These are phyloP conservation scores for Ustilago lituana DNA, from an alignment of 1,284 basidiomycete species.

Conservation along the genomic window DNA sequence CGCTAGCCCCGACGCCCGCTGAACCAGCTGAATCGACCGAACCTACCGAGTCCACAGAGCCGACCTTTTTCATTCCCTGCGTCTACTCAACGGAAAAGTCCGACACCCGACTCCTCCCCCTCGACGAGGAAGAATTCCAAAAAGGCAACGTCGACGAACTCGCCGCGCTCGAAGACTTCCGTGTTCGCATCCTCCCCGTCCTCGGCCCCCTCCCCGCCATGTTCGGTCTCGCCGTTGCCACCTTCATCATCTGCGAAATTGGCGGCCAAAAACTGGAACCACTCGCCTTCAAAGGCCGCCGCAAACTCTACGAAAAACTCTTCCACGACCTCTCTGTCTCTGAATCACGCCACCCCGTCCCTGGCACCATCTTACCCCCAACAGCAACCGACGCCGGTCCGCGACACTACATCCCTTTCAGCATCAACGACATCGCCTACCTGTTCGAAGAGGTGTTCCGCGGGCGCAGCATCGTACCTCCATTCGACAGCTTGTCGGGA, in stretches of 20 bases:
- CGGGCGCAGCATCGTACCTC: slow-evolving; percentile 59
- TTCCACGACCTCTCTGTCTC: slow-evolving; percentile 41
- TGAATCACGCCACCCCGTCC: slow-evolving; percentile 34
- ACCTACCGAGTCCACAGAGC: slow-evolving; percentile 16
- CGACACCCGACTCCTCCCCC: slow-evolving; percentile 80
- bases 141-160: slow-evolving; percentile 91
- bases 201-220: slow-evolving; percentile 72
- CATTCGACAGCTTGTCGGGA: slow-evolving; percentile 49
- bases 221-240: slow-evolving; percentile 64
- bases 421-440: slow-evolving; percentile 61
- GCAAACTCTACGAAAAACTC: slow-evolving; percentile 61
- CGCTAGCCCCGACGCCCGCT: slow-evolving; percentile 14
- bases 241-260: slow-evolving; percentile 64
- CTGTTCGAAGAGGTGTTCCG: slow-evolving; percentile 64
- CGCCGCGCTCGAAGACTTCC: slow-evolving; percentile 90
- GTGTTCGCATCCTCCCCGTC: slow-evolving; percentile 88
- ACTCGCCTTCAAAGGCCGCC: slow-evolving; percentile 56
- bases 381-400: slow-evolving; percentile 10
- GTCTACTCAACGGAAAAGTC: slow-evolving; percentile 96
- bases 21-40: slow-evolving; percentile 6
- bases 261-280: slow-evolving; percentile 62
- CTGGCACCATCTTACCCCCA: slow-evolving; percentile 4
- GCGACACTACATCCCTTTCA: slow-evolving; percentile 54
- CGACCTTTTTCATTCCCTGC: slow-evolving; percentile 57
- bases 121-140: slow-evolving; percentile 89